phyloP scores from a whole-genome alignment of 1,139 yeast genomes.

The Lodderomyces elongisporus region DNA sequence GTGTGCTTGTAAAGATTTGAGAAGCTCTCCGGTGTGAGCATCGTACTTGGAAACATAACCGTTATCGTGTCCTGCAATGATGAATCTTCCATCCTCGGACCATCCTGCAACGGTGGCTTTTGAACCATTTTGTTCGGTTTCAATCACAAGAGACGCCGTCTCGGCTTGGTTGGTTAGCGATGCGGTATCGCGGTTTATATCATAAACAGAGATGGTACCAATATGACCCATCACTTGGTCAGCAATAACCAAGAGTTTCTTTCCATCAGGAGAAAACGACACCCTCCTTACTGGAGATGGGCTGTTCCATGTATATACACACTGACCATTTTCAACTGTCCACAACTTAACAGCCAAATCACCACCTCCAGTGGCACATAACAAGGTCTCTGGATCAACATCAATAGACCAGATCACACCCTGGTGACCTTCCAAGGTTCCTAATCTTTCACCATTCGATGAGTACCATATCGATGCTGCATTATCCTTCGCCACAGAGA shows the following conservation, averaged over 20 bases:
- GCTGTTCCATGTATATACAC: constrained; percentile 68
- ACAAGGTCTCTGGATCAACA: constrained; percentile 62
- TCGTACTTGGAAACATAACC: constrained; percentile 82
- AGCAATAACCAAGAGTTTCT: constrained; percentile 67
- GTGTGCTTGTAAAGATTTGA: constrained; percentile 60
- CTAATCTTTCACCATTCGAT: constrained; percentile 93
- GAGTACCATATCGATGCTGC: constrained; percentile 91
- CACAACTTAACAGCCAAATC: constrained; percentile 84
- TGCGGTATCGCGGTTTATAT: constrained; percentile 43
- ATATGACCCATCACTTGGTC: constrained; percentile 91
- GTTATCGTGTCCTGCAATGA: constrained; percentile 84
- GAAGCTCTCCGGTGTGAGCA: constrained; percentile 65
- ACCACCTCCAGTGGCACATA: constrained; percentile 86
- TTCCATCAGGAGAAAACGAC: constrained; percentile 74
- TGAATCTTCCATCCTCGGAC: constrained; percentile 69
- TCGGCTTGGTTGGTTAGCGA: constrained; percentile 31
- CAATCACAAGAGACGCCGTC: constrained; percentile 59
- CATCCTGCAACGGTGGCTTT: constrained; percentile 87
- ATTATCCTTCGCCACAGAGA: constrained; percentile 89
- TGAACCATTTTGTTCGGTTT: constrained; percentile 55
- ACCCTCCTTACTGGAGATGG: constrained; percentile 89
- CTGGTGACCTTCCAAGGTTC: constrained; percentile 78
- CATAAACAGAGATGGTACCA: constrained; percentile 71
- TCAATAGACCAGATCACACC: constrained; percentile 98
- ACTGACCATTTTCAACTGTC: constrained; percentile 76